Base-by-base conservation (phyloP, 2,329 filamentous ascomycete species). In the Scolecobasidium constrictum region DNA sequence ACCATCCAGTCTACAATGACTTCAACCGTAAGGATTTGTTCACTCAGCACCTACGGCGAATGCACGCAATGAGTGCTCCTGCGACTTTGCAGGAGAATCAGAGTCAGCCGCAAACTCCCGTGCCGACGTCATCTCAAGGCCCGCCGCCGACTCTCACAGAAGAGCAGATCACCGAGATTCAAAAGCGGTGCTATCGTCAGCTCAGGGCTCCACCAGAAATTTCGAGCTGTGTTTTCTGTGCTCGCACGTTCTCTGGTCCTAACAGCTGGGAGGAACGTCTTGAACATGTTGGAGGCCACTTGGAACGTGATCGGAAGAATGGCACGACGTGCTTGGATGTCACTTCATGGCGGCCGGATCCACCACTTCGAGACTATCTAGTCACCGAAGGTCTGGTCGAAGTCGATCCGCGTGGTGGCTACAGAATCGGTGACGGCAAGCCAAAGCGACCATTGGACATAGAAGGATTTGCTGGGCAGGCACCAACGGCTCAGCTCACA, bases 1-100 rank as follows among this genome's bases (percentile, higher is more conserved):
- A 45, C 17, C 37, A 40, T 36, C 43, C 43, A 3, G 38, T 45
- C 19, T 45, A 26, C 38, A 78, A 81, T 52, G 79, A 77, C 59
- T 94, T 94, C 68, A 93, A 93, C 62, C 82, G 88, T 53, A 94
- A 93, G 58, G 88, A 95, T 54, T 74, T 95, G 7, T 94, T 88
- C 64, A 86, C 82, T 0, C 86, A 94, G 55, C 90, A 95, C 56
- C 71, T 90, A 2, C 76, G 85, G 5, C 81, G 90, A 36, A 94
- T 93, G 85, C 88, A 95, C 56, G 37, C 43, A 2, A 15, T 37
- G 9, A 40, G 12, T 17, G 28, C 38, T 11, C 36, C 43, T 6
- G 22, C 19, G 18, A 36, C 13, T 9, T 22, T 23, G 9, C 42
- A 44, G 34, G 40, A 42, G 17, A 17, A 16, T 36, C 7, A 17